A percentile compares a stretch with the other conserved stretches of the same genome.
Evolutionary conservation across 495 filamentous ascomycete genomes (phyloP).

Genomic region (Schizothecium vesticola): DNA sequence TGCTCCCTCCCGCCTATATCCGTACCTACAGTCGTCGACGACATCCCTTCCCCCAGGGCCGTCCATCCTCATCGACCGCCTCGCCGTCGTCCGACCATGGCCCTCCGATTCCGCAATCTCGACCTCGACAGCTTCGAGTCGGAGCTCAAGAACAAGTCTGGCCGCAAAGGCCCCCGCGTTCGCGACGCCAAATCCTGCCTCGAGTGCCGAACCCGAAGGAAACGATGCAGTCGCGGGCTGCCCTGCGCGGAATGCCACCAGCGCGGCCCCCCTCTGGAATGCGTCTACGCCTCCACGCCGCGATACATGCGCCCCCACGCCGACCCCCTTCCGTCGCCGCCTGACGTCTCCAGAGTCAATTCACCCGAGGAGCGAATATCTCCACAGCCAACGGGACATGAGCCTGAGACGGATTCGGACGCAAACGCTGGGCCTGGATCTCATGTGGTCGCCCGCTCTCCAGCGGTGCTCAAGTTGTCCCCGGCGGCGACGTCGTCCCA

Average conservation of each 20-base stretch:
- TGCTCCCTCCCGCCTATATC: neutral
- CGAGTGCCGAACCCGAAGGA: conserved; percentile 53
- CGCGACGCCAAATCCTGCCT: conserved; percentile 21
- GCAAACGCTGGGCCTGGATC: neutral
- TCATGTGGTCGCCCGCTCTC: neutral
- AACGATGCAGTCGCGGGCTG: conserved; percentile 54
- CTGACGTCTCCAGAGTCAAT: neutral
- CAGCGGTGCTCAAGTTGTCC: neutral
- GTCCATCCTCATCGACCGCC: too few species aligned
- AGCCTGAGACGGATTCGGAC: neutral
- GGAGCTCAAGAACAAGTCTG: conserved; percentile 12
- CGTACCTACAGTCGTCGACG: too few species aligned
- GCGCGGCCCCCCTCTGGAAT: conserved; percentile 12
- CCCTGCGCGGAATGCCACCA: conserved; percentile 40
- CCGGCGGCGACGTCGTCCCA: neutral
- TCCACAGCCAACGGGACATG: neutral
- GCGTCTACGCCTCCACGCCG: conserved; percentile 11
- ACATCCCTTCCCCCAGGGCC: too few species aligned
- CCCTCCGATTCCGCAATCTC: conserved; percentile 20
- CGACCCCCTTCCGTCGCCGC: neutral
- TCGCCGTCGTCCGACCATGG: conserved; percentile 3
- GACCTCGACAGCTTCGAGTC: conserved; percentile 21
- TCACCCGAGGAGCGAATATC: neutral
- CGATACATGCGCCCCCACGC: neutral
- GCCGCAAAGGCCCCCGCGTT: conserved; percentile 19